These are phyloP conservation scores for Aethionema arabicum DNA, from an alignment of 345 rosid species.

Conservation along the genomic window DNA sequence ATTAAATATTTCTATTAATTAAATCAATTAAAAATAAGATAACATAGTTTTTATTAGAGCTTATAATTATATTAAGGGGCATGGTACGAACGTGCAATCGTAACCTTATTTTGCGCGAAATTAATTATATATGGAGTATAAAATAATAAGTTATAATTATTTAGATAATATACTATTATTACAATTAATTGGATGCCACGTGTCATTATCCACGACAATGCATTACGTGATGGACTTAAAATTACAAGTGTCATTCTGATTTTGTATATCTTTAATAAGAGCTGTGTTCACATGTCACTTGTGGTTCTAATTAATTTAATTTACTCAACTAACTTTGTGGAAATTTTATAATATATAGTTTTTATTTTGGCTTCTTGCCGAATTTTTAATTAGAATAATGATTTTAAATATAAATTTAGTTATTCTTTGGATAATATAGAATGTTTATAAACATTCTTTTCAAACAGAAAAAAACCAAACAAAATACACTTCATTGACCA, in stretches of 20 bases:
- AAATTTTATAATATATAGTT: conserved; percentile 24
- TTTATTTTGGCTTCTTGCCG: conserved; percentile 7
- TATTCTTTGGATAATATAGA: conserved; percentile 19
- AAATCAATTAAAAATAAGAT: too few species aligned
- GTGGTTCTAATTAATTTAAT: conserved; percentile 24
- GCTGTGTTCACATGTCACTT: conserved; percentile 35
- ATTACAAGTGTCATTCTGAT: conserved; percentile 37
- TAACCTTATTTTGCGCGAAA: conserved; percentile 32
- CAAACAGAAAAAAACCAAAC: conserved; percentile 9
- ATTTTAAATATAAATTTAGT: not conserved
- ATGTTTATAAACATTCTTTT: conserved; percentile 34
- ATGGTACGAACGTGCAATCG: conserved; percentile 36
- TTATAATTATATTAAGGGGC: conserved; percentile 25
- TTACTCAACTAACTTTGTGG: conserved; percentile 32
- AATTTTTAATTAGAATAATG: not conserved
- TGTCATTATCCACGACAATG: conserved; percentile 11
- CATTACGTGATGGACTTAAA: conserved; percentile 27
- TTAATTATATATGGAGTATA: not conserved
- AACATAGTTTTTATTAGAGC: conserved; percentile 9
- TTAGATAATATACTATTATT: too few species aligned
- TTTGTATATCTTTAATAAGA: conserved; percentile 27
- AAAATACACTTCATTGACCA: conserved; percentile 8
- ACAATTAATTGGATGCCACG: conserved; percentile 32
- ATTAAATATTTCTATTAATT: too few species aligned
- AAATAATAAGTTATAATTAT: conserved; percentile 18